Percentiles rank a stretch among this genome's conserved stretches.
Conservation (phyloP, 331 rosid genomes). For the Spiraea crenata region DNA sequence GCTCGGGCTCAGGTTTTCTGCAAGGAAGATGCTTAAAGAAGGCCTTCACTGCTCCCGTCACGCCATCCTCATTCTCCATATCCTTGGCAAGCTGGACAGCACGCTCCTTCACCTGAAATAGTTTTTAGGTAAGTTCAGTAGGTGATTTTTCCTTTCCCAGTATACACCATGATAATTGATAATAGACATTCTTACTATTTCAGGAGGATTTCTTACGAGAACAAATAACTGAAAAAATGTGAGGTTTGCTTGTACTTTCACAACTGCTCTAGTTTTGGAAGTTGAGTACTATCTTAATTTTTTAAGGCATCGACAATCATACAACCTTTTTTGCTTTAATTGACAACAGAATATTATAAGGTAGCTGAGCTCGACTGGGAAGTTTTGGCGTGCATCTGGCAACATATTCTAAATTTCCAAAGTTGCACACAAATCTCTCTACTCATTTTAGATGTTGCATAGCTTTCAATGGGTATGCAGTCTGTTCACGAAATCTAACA, state of each 20-base stretch:
- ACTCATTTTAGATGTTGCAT: not conserved
- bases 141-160: not conserved
- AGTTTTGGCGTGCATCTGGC: not conserved
- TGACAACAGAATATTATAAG: not conserved
- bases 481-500: not conserved
- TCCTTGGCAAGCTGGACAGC: slow-evolving; percentile 85
- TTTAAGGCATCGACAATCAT: not conserved
- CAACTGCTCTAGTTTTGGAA: not conserved
- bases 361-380: not conserved
- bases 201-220: not conserved
- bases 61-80: slow-evolving; percentile 96
- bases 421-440: not conserved
- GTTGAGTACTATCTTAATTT: not conserved
- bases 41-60: slow-evolving; percentile 94
- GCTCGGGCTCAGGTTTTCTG: slow-evolving; percentile 45
- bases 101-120: slow-evolving; percentile 70
- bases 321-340: not conserved
- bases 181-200: not conserved
- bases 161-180: not conserved
- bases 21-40: slow-evolving; percentile 85
- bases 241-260: not conserved
- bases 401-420: not conserved
- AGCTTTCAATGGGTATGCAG: not conserved
- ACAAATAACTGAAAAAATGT: not conserved
- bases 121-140: slow-evolving; percentile 8